Base-by-base conservation (phyloP, 345 rosid species). In the Carallia pectinifolia region DNA sequence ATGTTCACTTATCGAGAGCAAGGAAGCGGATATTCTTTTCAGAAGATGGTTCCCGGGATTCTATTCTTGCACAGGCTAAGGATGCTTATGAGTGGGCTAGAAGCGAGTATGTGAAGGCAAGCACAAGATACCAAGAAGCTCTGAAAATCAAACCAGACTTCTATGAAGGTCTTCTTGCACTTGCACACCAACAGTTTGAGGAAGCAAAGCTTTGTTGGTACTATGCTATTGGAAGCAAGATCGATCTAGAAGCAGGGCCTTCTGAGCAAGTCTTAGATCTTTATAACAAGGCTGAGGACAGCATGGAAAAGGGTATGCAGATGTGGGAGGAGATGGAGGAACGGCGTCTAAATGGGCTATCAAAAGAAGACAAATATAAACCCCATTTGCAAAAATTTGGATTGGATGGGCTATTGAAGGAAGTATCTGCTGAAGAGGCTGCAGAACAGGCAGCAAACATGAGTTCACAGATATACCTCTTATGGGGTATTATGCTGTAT, bases 321-420 rank as follows among this genome's bases (percentile, higher is more conserved):
- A 89, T 86, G 80, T 92, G 98, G 98, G 99, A 92, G 82, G 99
- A 95, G 83, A 90, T 79, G 78, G 93, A 89, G 76, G 99, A 95
- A 74, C 85, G 78, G 62, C 90, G 97, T 44, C 77, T 90, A 62
- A 95, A 92, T 61, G 99, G 98, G 60, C 87, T 92, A 70, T 95
- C 97, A 30, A 89, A 86, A 77, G 77, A 74, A 4, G 99, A 95
- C 65, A 82, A 80, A 47, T 85, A 92, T 70, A 88, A 84, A 82
- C 66, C 64, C 30, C 79, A 82, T 79, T 70, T 95, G 80, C 86
- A 74, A 71, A 90, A 95, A 77, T 77, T 90, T 81, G 89, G 88
- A 5, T 69, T 95, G 78, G 91, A 85, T 67, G 85, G 81, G 53
- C 72, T 90, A 52, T 74, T 84, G 68, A 85, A 81, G 48, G 99